A percentile compares a stretch with the other conserved stretches of the same genome.
Evolutionary conservation across 352 stramenopile species (phyloP).

Genomic region (Pseudoperonospora humuli): DNA sequence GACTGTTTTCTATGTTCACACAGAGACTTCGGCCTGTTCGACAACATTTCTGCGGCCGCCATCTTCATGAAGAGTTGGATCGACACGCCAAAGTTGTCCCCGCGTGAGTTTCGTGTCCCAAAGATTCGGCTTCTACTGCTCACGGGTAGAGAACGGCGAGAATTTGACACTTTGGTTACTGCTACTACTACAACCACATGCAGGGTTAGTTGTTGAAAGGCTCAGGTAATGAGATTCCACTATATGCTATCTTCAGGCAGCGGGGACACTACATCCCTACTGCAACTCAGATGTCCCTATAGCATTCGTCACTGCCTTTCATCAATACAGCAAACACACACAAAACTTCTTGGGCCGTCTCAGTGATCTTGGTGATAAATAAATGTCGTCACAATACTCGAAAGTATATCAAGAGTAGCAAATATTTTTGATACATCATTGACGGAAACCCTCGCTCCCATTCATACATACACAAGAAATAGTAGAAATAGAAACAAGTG

Average conservation of each 20-base stretch:
- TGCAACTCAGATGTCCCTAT: conserved; percentile 83
- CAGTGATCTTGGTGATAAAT: conserved; percentile 88
- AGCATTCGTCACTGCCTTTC: conserved; percentile 79
- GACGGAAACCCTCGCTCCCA: conserved; percentile 27
- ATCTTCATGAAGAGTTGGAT: conserved; percentile 34
- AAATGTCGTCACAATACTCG: conserved; percentile 72
- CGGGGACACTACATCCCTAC: conserved; percentile 27
- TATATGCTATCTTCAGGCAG: conserved; percentile 67
- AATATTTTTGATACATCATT: conserved; percentile 84
- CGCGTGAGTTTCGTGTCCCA: conserved; percentile 50
- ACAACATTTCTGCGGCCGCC: conserved; percentile 66
- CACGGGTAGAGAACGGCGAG: conserved; percentile 58
- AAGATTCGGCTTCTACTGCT: conserved; percentile 85
- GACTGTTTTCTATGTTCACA: conserved; percentile 22
- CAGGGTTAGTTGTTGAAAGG: conserved; percentile 22
- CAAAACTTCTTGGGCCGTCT: conserved; percentile 39
- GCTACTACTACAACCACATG: neutral
- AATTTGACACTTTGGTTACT: conserved; percentile 89
- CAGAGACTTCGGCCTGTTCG: conserved; percentile 27
- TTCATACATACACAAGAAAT: conserved; percentile 24
- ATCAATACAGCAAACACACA: neutral
- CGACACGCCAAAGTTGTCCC: conserved; percentile 10
- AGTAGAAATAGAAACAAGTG: too few relatives aligned
- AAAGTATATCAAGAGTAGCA: conserved; percentile 83
- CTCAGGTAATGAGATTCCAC: conserved; percentile 91